These are phyloP conservation scores for Haplosporangium gracile DNA, from an alignment of 192 early-diverging fungal genomes.

Conservation along the genomic window DNA sequence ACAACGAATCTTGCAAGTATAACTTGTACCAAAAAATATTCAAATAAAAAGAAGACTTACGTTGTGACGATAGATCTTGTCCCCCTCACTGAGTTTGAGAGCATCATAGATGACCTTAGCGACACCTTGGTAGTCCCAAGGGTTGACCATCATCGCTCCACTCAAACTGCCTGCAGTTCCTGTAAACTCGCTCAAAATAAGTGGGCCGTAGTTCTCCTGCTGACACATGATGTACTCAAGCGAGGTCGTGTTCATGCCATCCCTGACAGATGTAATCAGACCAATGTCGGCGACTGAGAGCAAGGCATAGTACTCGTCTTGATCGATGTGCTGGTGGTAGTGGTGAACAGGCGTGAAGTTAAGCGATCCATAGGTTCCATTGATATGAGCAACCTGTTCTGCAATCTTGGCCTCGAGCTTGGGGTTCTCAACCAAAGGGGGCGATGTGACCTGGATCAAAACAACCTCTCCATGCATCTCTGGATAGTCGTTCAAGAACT, in stretches of 20 bases:
- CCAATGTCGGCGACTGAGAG: constrained; percentile 93
- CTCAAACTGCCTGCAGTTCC: constrained; percentile 89
- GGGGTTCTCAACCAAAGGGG: constrained; percentile 77
- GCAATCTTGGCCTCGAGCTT: constrained; percentile 86
- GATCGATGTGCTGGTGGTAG: constrained; percentile 91
- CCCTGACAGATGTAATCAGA: constrained; percentile 91
- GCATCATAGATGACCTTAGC: constrained; percentile 82
- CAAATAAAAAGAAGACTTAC: constrained; percentile 42
- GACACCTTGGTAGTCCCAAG: constrained; percentile 88
- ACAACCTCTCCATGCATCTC: constrained; percentile 90
- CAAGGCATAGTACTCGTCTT: constrained; percentile 97
- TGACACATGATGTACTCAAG: constrained; percentile 97
- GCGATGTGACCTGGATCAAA: constrained; percentile 96
- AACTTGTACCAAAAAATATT: background rate
- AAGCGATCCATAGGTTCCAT: constrained; percentile 93
- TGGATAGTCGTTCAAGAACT: constrained; percentile 90
- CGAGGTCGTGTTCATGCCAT: constrained; percentile 98
- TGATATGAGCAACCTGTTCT: constrained; percentile 91
- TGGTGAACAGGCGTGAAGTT: constrained; percentile 95
- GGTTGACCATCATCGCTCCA: constrained; percentile 88
- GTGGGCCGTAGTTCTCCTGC: constrained; percentile 84
- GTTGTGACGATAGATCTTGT: constrained; percentile 72
- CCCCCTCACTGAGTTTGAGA: constrained; percentile 72
- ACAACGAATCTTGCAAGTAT: background rate
- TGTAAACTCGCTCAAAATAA: constrained; percentile 97